Base-by-base conservation (phyloP, 2,329 filamentous ascomycete species). In the Septoria petroselini region DNA sequence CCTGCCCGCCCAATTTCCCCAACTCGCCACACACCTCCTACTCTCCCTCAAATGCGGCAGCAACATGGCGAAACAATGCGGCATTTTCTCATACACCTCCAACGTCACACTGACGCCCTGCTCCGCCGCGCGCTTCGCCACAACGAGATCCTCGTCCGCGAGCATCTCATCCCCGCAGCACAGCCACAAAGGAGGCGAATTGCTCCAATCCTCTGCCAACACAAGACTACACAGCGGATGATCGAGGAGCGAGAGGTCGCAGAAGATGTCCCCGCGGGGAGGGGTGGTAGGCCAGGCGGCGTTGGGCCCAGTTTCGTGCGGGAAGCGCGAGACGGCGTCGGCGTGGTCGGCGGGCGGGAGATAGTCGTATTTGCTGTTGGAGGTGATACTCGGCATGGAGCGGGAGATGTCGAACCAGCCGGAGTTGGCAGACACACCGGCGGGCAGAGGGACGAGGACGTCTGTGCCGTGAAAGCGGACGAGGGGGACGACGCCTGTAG, bases 51-150 rank as follows among this genome's bases (percentile, higher is more conserved):
- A 47, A 1, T 57, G 49, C n/a, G 72, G 71, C 3, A 76, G 52
- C 48, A 76, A 52, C 68, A 74, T 68, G 0, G 62, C 68, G 57
- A 77, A 91, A 58, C 80, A 82, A 68, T 91, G 87, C 46, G 88
- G 86, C 87, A 91, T 91, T 2, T 81, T 84, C 65, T 90, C 83
- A 64, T 83, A 93, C 68, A 88, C 80, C 64, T 87, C 81, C 61
- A 83, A 85, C 3, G 80, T 74, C 0, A 91, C 79, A 0, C 62
- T 63, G 0, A 84, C 83, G 4, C 79, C 81, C 38, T 85, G 79
- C 6, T 61, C 56, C 12, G 73, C 72, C 8, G 86, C 72, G 31
- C 76, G 74, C 33, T 71, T 68, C 0, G 83, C 85, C 2, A 88
- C 63, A 44, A 80, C 80, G 55, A 75, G 76, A 52, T 76, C 76